phyloP scores from a whole-genome alignment of 1,139 yeast species.

The Meyerozyma smithsonii region DNA sequence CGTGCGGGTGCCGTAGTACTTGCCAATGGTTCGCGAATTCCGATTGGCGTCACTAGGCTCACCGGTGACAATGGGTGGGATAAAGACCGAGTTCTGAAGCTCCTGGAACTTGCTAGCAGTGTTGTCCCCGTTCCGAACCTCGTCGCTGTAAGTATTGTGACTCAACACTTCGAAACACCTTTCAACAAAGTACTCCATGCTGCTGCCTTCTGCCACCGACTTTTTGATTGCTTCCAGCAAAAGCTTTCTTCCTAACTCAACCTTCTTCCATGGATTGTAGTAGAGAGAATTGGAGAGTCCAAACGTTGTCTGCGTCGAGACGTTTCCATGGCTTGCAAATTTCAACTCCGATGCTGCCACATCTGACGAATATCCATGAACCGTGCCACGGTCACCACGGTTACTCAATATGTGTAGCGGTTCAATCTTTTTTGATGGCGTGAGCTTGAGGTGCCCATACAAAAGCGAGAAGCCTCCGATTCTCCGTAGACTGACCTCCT shows the following conservation, averaged over 20 bases:
- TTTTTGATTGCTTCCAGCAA: slow-evolving; percentile 35
- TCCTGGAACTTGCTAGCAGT: slow-evolving; percentile 33
- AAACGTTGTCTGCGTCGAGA: slow-evolving; percentile 26
- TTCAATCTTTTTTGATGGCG: slow-evolving; percentile 20
- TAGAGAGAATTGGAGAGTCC: slow-evolving; percentile 64
- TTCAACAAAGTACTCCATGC: slow-evolving; percentile 43
- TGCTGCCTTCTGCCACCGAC: slow-evolving; percentile 17
- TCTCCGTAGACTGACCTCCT: slow-evolving; percentile 28
- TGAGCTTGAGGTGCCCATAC: slow-evolving; percentile 52
- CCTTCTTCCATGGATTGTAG: slow-evolving; percentile 72
- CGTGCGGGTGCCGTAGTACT: slow-evolving; percentile 82
- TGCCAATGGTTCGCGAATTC: slow-evolving; percentile 27
- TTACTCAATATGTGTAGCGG: slow-evolving; percentile 50
- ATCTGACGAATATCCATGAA: slow-evolving; percentile 16
- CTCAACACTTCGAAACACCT: slow-evolving; percentile 53
- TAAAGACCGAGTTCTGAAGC: slow-evolving; percentile 59
- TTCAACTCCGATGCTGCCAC: background rate
- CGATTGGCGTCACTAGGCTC: slow-evolving; percentile 8
- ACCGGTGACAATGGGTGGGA: slow-evolving; percentile 53
- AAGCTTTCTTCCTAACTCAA: slow-evolving; percentile 44
- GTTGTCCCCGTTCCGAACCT: slow-evolving; percentile 18
- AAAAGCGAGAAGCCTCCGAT: slow-evolving; percentile 85
- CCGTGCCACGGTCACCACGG: slow-evolving; percentile 38
- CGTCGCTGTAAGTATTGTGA: slow-evolving; percentile 34
- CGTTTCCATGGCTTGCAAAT: slow-evolving; percentile 12